phyloP scores from a whole-genome alignment of 1,284 basidiomycete genomes.

The Fomitopsis betulina region DNA sequence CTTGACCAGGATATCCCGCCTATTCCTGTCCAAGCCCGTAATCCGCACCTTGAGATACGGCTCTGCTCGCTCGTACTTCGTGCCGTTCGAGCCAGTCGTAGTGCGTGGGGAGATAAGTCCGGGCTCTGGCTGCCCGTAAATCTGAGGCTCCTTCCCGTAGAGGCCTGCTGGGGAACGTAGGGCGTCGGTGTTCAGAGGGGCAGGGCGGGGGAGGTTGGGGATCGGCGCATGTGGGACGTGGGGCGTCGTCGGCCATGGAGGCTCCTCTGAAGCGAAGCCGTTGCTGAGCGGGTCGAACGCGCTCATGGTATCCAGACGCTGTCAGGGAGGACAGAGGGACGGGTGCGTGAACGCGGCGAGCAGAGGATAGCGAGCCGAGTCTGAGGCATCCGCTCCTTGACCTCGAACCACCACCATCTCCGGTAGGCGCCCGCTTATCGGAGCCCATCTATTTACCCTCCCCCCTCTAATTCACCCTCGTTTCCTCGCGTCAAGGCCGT shows the following conservation, averaged over 20 bases:
- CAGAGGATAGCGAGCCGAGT: not conserved
- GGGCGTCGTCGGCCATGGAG: constrained; percentile 41
- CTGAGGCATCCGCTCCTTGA: too few relatives aligned
- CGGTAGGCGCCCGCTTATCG: too few relatives aligned
- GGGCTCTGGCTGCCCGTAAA: constrained; percentile 77
- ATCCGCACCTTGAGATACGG: constrained; percentile 86
- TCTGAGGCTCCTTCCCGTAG: constrained; percentile 75
- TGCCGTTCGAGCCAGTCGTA: constrained; percentile 59
- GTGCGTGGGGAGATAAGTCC: constrained; percentile 73
- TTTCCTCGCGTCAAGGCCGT: too few relatives aligned
- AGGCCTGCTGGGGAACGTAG: constrained; percentile 36
- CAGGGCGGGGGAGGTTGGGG: constrained; percentile 35
- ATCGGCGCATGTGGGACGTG: constrained; percentile 35
- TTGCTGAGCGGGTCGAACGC: constrained; percentile 38
- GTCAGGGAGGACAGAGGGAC: not conserved
- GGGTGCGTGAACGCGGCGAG: constrained; percentile 3
- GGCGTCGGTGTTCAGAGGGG: constrained; percentile 38
- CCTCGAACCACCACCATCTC: too few relatives aligned
- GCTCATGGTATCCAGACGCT: constrained; percentile 11
- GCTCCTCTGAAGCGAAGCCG: constrained; percentile 29
- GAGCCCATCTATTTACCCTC: too few relatives aligned
- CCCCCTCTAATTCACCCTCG: too few relatives aligned
- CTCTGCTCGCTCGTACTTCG: constrained; percentile 66
- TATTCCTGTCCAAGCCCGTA: constrained; percentile 86
- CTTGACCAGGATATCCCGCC: constrained; percentile 86